Evolutionary conservation across 2,329 filamentous ascomycete genomes (phyloP).

Genomic region (Verticillium longisporum): DNA sequence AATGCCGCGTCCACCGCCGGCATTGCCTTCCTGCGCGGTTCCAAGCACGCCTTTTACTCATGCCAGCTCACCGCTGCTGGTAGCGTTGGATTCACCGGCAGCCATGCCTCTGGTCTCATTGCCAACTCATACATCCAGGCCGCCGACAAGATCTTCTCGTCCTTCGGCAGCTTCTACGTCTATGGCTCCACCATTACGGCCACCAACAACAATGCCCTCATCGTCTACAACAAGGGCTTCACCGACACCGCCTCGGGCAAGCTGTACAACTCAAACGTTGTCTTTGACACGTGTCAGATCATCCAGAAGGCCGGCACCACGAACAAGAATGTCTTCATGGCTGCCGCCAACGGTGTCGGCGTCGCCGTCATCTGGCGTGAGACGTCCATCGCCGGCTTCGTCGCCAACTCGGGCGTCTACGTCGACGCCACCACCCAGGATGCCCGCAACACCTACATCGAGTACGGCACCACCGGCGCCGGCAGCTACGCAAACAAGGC

Average conservation of each 20-base stretch:
- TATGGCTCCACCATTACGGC: conserved; percentile 34
- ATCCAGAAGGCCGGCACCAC: conserved; percentile 21
- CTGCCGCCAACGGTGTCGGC: conserved; percentile 30
- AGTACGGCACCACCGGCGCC: conserved; percentile 31
- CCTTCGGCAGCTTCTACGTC: conserved; percentile 31
- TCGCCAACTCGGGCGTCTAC: conserved; percentile 26
- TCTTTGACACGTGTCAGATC: conserved; percentile 31
- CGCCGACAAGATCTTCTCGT: conserved; percentile 31
- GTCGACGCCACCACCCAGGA: conserved; percentile 23
- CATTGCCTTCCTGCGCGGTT: conserved; percentile 25
- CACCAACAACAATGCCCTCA: conserved; percentile 22
- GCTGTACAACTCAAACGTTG: conserved; percentile 29
- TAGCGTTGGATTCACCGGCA: conserved; percentile 16
- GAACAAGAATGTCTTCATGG: conserved; percentile 32
- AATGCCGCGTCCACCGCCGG: conserved; percentile 16
- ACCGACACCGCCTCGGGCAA: conserved; percentile 12
- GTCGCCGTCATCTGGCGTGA: conserved; percentile 33
- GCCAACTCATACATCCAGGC: conserved; percentile 38
- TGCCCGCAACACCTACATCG: conserved; percentile 26
- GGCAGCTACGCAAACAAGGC: conserved; percentile 31
- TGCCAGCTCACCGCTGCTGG: conserved; percentile 34
- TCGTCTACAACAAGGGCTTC: conserved; percentile 32
- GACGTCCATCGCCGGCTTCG: conserved; percentile 26
- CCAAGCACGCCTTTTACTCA: conserved; percentile 33
- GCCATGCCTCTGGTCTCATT: conserved; percentile 26